Base-by-base conservation (phyloP, 2,329 filamentous ascomycete species). In the Aspergillus novoparasiticus region DNA sequence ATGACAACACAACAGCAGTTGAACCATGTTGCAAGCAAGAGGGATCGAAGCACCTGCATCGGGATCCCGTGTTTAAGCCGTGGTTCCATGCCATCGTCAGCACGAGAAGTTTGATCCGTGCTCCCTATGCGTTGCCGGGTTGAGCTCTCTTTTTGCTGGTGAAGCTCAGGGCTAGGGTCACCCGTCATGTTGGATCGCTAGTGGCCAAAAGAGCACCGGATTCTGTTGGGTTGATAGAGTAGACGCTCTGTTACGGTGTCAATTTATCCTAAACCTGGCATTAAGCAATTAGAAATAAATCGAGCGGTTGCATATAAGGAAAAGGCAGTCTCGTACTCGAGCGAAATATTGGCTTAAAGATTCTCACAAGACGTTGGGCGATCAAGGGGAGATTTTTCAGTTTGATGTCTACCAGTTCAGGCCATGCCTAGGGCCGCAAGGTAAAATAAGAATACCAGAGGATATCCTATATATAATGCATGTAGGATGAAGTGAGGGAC, bases 21-120 rank as follows among this genome's bases (percentile, higher is more conserved):
- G 64, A 82, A 80, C 80, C 80, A 84, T 26, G 77, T 76, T 41
- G 77, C 67, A 28, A 83, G 74, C 12, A 79, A 59, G n/a, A 83
- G 64, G 39, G 80, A 79, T 36, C 82, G 80, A 30, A 83, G 51
- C 21, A 82, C 60, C 64, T 84, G 82, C 72, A 79, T 78, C 14
- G 75, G 69, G 50, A 78, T 68, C 28, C 80, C 80, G 77, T 84
- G 79, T 67, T 83, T 82, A 60, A 81, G 69, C 55, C 72, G 72
- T 19, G 76, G 77, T 34, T 79, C 72, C 53, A 64, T 58, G 68
- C 72, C 64, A 45, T 68, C 66, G 50, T 64, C 60, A 10, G 69
- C 67, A 56, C 72, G 16, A 51, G 48, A n/a, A 10, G 19, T 12
- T 34, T 19, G 16, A 21, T 21, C 8, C 19, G 19, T 34, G 26